Evolutionary conservation across 2,329 filamentous ascomycete genomes (phyloP).

Genomic region (Penicillium brevicompactum): DNA sequence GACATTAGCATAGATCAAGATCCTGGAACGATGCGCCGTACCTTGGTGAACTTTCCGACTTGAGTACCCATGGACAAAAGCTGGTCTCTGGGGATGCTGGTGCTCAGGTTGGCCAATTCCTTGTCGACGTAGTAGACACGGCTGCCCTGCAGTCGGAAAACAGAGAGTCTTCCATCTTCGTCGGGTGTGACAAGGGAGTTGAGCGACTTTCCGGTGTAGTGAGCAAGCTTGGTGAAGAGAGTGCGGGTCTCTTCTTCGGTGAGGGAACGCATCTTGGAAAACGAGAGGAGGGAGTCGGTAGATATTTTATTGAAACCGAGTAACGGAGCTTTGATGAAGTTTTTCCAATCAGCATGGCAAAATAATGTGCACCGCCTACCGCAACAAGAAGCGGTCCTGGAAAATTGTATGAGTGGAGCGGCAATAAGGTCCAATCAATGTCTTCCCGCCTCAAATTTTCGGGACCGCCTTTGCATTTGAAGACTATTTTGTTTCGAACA

Average conservation of each 20-base stretch:
- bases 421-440: conserved; percentile 11
- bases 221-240: conserved; percentile 88
- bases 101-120: conserved; percentile 87
- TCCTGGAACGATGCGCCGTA: neutral
- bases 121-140: conserved; percentile 92
- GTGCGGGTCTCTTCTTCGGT: conserved; percentile 56
- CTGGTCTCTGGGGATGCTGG: conserved; percentile 77
- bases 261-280: conserved; percentile 8
- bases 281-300: conserved; percentile 1
- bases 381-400: conserved; percentile 1
- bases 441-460: conserved; percentile 11
- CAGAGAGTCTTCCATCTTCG: conserved; percentile 59
- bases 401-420: conserved; percentile 15
- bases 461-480: conserved; percentile 6
- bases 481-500: conserved; percentile 16
- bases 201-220: conserved; percentile 70
- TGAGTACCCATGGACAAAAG: conserved; percentile 88
- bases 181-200: conserved; percentile 47
- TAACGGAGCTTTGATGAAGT: neutral
- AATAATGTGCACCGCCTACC: neutral
- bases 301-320: neutral
- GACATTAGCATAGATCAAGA: neutral
- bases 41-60: conserved; percentile 14
- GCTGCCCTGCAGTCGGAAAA: conserved; percentile 80
- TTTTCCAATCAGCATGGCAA: neutral